Base-by-base conservation (phyloP, 805 yeast genomes). In the Blastobotrys americana region DNA sequence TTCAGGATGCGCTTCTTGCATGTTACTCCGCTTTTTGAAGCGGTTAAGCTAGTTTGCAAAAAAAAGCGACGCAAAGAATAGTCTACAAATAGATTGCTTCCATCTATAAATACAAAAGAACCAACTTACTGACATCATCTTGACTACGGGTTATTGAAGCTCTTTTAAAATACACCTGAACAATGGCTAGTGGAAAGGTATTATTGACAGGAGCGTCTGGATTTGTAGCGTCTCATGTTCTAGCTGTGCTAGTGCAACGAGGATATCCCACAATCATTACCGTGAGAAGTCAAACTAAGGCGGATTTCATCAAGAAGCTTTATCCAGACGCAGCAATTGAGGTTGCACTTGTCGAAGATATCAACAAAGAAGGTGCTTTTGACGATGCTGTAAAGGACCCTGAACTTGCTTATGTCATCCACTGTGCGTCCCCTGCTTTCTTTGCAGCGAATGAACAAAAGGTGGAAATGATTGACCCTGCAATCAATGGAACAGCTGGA, bases 201-300 rank as follows among this genome's bases (percentile, higher is more conserved):
- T 13, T 73, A 25, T 68, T 74, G 9, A 66, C 78, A 3, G 78
- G 79, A 5, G 76, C 76, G 3, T 63, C 70, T 8, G 79, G 79
- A 5, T 74, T 68, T 51, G 70, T 74, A 49, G 78, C 77, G 34
- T 71, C 71, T 47, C 74, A 70, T 48, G 58, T 70, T 25, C 62
- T 73, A 38, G 61, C 68, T 45, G 58, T 58, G 38, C 64, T 74
- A 43, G 52, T 74, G n/a, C 58, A 58, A 27, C 60, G 60, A 22
- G 68, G 65, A 5, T 67, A 70, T 51, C 44, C 52, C 4, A 77
- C 74, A 3, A 58, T 70, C 34, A 77, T 76, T 16, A 65, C 77
- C 2, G 74, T 71, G 3, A 61, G 79, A 41, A 58, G 67, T 39
- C 52, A 53, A 19, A 63, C 51, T 5, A 73, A 73, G 52, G 77